These are phyloP conservation scores for Erigeron philadelphicus DNA, from an alignment of 140 eudicot genomes.

Conservation along the genomic window DNA sequence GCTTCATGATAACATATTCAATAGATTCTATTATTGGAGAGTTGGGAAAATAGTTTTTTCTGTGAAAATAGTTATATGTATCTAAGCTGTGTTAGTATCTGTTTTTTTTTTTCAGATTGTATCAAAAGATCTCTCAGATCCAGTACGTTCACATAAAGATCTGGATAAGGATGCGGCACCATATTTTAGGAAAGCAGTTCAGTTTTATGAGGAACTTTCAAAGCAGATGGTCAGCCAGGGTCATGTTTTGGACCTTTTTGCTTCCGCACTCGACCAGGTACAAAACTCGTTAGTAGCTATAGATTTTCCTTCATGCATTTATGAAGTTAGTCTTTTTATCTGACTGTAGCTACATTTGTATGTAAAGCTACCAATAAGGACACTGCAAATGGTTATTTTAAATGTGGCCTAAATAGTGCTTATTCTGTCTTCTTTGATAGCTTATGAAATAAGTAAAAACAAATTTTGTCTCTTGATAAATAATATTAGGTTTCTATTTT, in stretches of 20 bases:
- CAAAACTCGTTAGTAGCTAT: conserved; percentile 5
- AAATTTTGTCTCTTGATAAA: not conserved
- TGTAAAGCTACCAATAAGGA: conserved; percentile 11
- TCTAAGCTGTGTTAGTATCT: conserved; percentile 21
- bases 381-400: conserved; percentile 1
- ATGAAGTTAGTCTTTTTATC: not conserved
- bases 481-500: not conserved
- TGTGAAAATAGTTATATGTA: not conserved
- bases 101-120: conserved; percentile 56
- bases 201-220: conserved; percentile 75
- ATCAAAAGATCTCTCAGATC: conserved; percentile 85
- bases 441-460: conserved; percentile 6
- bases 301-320: not conserved
- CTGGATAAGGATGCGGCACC: conserved; percentile 98
- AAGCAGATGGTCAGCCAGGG: conserved; percentile 93
- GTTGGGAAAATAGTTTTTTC: not conserved
- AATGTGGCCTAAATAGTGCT: not conserved
- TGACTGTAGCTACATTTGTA: not conserved
- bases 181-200: conserved; percentile 77
- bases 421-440: not conserved
- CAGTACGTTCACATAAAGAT: conserved; percentile 98
- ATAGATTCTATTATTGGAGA: not conserved
- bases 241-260: conserved; percentile 95
- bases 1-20: not conserved
- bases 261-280: conserved; percentile 99